These are phyloP conservation scores for Elaeagnus macrophylla DNA, from an alignment of 306 rosid genomes.

Conservation along the genomic window DNA sequence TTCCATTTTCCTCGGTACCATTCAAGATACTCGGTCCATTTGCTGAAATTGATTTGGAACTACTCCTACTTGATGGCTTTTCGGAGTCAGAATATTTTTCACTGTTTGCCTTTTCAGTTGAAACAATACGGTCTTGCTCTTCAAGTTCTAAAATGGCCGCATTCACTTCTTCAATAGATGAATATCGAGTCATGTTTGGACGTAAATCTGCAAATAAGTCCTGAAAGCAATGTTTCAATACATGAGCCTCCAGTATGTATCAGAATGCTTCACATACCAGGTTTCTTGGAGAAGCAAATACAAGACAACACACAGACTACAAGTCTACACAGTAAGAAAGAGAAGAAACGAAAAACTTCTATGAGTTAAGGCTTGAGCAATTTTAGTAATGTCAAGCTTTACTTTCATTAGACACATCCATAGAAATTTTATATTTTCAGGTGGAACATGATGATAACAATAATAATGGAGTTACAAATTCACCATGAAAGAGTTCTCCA, in stretches of 20 bases:
- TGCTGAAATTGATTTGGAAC: conserved; percentile 29
- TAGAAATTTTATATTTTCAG: not conserved
- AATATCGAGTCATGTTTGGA: conserved; percentile 78
- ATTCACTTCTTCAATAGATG: conserved; percentile 74
- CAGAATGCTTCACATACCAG: not conserved
- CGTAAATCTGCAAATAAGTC: conserved; percentile 93
- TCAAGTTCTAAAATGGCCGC: conserved; percentile 82
- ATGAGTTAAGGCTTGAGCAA: not conserved
- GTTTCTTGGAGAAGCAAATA: not conserved
- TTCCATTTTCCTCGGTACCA: conserved; percentile 59
- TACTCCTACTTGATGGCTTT: conserved; percentile 44
- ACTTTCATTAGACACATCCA: too few species aligned
- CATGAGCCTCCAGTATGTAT: conserved; percentile 9
- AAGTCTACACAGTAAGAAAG: not conserved
- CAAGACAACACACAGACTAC: too few species aligned
- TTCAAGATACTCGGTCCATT: conserved; percentile 52
- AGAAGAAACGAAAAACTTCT: not conserved
- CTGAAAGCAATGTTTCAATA: conserved; percentile 30
- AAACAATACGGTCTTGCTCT: conserved; percentile 55
- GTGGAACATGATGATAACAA: not conserved
- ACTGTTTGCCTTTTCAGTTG: conserved; percentile 52
- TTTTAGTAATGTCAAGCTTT: not conserved
- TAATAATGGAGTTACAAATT: not conserved
- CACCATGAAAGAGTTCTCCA: not conserved
- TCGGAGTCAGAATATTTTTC: conserved; percentile 70